Conservation (phyloP, 371 early-diverging fungal genomes). For the Actinomortierella wolfii region DNA sequence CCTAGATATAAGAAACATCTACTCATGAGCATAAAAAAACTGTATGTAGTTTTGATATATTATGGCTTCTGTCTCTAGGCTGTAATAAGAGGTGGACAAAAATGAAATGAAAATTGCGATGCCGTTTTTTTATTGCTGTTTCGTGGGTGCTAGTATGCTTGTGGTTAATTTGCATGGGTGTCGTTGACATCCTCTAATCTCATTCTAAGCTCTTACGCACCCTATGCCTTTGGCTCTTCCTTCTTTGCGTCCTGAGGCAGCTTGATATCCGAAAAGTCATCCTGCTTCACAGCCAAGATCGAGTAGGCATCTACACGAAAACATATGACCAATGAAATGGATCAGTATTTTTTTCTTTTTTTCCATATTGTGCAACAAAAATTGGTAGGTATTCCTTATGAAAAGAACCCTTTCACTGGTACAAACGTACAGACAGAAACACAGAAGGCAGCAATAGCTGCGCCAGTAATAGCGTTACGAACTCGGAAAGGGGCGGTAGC, state of each 20-base stretch:
- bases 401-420: neutral
- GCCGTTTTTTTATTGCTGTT: too few relatives aligned
- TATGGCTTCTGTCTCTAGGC: too few relatives aligned
- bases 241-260: slow-evolving; percentile 9
- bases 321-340: neutral
- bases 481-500: slow-evolving; percentile 45
- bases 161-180: too few relatives aligned
- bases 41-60: too few relatives aligned
- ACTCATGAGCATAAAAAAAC: too few relatives aligned
- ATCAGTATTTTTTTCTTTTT: neutral
- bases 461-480: slow-evolving; percentile 36
- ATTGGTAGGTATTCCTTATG: neutral
- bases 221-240: too few relatives aligned
- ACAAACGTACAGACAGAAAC: slow-evolving; percentile 29
- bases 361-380: neutral
- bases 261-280: slow-evolving; percentile 45
- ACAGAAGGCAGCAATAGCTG: slow-evolving; percentile 29
- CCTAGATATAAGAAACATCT: too few relatives aligned
- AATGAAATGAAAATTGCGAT: too few relatives aligned
- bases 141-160: too few relatives aligned
- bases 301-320: slow-evolving; percentile 35
- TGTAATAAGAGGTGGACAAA: too few relatives aligned
- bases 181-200: too few relatives aligned
- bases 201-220: too few relatives aligned
- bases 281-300: slow-evolving; percentile 43